Evolutionary conservation across 208 protist genomes (phyloP).

Genomic region (Leishmania arabica): DNA sequence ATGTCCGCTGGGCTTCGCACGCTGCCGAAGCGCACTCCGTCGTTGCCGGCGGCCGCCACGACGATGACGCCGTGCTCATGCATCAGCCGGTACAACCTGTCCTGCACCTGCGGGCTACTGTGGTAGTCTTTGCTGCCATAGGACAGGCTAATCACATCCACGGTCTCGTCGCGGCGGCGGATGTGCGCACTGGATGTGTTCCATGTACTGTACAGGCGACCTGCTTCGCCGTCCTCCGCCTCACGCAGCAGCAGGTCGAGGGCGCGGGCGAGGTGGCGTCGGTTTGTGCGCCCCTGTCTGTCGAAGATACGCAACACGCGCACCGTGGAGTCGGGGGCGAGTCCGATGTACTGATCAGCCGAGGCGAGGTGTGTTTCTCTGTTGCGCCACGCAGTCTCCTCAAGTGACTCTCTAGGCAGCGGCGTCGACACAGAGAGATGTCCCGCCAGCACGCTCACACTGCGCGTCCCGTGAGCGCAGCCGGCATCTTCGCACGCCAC

Average conservation of each 20-base stretch:
- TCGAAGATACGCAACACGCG: conserved; percentile 96
- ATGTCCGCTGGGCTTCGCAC: conserved; percentile 97
- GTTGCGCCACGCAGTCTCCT: not conserved
- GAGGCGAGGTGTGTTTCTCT: conserved; percentile 4
- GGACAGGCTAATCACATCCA: conserved; percentile 94
- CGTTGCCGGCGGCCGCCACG: conserved; percentile 97
- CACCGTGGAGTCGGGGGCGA: conserved; percentile 93
- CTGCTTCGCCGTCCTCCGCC: conserved; percentile 7
- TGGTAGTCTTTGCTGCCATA: conserved; percentile 97
- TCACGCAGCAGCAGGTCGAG: conserved; percentile 52
- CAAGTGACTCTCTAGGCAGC: not conserved
- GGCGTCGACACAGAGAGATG: conserved; percentile 26
- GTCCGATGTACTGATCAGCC: conserved; percentile 58
- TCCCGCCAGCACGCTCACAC: conserved; percentile 92
- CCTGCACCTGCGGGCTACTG: conserved; percentile 70
- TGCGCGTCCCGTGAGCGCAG: conserved; percentile 97
- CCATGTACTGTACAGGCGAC: not conserved
- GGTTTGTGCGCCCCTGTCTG: conserved; percentile 70
- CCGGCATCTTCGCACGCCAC: conserved; percentile 63
- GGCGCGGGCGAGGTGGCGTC: conserved; percentile 95
- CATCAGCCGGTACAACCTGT: conserved; percentile 39
- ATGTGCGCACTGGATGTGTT: not conserved
- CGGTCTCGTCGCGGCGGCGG: conserved; percentile 22
- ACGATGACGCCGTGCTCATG: conserved; percentile 94
- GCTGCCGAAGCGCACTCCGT: conserved; percentile 93